A percentile compares a stretch with the other conserved stretches of the same genome.
These are phyloP conservation scores for Diplocarpon mali DNA, from an alignment of 2,329 filamentous ascomycete genomes.

Conservation along the genomic window DNA sequence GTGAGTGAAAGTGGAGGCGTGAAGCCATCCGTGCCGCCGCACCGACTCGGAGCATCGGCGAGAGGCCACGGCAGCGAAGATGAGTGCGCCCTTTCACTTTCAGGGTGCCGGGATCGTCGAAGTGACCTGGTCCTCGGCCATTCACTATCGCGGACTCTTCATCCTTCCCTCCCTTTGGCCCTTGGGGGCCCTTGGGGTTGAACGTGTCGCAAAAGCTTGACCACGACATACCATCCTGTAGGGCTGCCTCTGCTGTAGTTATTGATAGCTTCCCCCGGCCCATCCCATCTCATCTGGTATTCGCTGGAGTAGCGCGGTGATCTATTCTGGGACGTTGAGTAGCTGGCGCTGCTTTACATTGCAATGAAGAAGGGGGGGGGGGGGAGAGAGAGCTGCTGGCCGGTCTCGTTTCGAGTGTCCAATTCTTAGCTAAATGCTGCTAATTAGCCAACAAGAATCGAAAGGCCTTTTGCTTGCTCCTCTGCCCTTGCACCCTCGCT, in stretches of 20 bases:
- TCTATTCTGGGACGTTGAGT: constrained; percentile 16
- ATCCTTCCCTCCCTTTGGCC: no score
- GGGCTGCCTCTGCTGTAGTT: no score
- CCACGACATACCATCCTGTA: constrained; percentile 9
- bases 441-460: constrained; percentile 18
- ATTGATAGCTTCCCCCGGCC: no score
- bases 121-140: no score
- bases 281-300: constrained; percentile 2
- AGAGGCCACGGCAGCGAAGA: constrained; percentile 1
- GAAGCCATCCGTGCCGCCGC: no score
- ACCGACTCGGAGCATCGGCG: neutral
- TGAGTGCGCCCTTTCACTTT: no score
- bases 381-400: no score
- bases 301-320: constrained; percentile 12
- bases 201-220: neutral
- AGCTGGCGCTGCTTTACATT: constrained; percentile 15
- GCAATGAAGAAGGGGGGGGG: neutral
- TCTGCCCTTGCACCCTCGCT: neutral
- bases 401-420: constrained; percentile 3
- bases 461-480: neutral
- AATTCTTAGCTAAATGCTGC: constrained; percentile 18
- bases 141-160: no score
- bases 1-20: no score
- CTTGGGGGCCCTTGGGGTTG: no score
- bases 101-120: no score